Evolutionary conservation across 345 rosid species (phyloP).

Genomic region (Ailanthus altissimus): DNA sequence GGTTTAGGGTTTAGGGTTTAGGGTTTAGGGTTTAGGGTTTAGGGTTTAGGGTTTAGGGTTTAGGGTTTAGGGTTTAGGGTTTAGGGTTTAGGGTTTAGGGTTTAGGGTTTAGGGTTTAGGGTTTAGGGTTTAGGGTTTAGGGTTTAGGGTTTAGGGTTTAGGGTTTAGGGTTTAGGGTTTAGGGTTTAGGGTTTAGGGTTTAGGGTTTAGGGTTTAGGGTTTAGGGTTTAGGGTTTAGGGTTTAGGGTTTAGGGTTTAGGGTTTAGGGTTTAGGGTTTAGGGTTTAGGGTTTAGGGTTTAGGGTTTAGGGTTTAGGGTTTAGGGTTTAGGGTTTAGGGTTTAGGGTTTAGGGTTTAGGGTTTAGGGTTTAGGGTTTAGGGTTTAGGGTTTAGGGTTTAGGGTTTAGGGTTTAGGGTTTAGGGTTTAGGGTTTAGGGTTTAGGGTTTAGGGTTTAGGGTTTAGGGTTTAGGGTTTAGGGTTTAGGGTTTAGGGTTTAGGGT

Average conservation of each 20-base stretch:
- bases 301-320: not conserved
- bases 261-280: slow-evolving; percentile 2
- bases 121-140: slow-evolving; percentile 25
- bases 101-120: slow-evolving; percentile 19
- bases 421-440: slow-evolving; percentile 36
- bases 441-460: slow-evolving; percentile 29
- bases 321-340: slow-evolving; percentile 21
- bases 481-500: slow-evolving; percentile 25
- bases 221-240: slow-evolving; percentile 8
- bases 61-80: slow-evolving; percentile 19
- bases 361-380: slow-evolving; percentile 34
- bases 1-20: slow-evolving; percentile 30
- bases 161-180: slow-evolving; percentile 14
- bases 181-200: slow-evolving; percentile 15
- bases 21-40: slow-evolving; percentile 31
- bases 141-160: slow-evolving; percentile 16
- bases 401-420: slow-evolving; percentile 30
- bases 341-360: slow-evolving; percentile 30
- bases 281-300: slow-evolving; percentile 16
- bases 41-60: slow-evolving; percentile 22
- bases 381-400: slow-evolving; percentile 33
- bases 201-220: slow-evolving; percentile 2
- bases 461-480: slow-evolving; percentile 26
- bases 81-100: slow-evolving; percentile 19
- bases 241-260: not conserved